Percentiles rank a stretch among this genome's conserved stretches.
Conservation (phyloP, 78 protist genomes). For the Pigoraptor vietnamica region DNA sequence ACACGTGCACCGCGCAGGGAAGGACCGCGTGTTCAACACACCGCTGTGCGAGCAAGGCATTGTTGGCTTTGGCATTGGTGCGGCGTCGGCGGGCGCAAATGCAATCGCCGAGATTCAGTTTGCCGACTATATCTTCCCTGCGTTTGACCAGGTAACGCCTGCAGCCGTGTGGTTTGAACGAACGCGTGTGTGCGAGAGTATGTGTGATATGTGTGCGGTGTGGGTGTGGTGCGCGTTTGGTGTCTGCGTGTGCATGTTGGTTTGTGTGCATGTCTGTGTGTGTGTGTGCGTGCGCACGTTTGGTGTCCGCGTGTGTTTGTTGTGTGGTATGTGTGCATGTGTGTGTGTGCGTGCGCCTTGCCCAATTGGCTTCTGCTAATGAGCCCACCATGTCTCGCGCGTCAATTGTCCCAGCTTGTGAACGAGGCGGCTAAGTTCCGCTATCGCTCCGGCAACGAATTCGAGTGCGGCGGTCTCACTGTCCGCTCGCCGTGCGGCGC, state of each 20-base stretch:
- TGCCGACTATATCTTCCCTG: constrained; percentile 97
- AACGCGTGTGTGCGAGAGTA: no score
- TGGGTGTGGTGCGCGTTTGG: no score
- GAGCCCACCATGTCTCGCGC: no score
- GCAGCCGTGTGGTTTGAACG: no score
- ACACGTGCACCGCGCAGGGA: constrained; percentile 6
- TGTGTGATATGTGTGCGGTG: no score
- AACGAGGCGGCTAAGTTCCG: constrained; percentile 97
- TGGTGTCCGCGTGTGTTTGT: no score
- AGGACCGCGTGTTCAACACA: constrained; percentile 88
- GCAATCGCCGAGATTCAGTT: constrained; percentile 97
- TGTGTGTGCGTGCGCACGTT: no score
- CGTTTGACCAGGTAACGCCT: constrained; percentile 81
- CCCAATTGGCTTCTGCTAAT: no score
- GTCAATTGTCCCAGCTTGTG: constrained; percentile 64
- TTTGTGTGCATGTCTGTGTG: no score
- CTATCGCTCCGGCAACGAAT: constrained; percentile 83
- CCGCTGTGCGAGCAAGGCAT: constrained; percentile 96
- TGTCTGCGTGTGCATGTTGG: no score
- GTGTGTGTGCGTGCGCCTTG: no score
- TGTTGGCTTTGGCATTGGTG: constrained; percentile 89
- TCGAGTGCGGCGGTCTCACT: constrained; percentile 82
- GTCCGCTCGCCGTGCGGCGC: constrained; percentile 91
- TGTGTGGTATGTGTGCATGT: no score
- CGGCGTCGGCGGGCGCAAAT: constrained; percentile 83